Evolutionary conservation across 768 basidiomycete genomes (phyloP).

Genomic region (Cubamyces sp.): DNA sequence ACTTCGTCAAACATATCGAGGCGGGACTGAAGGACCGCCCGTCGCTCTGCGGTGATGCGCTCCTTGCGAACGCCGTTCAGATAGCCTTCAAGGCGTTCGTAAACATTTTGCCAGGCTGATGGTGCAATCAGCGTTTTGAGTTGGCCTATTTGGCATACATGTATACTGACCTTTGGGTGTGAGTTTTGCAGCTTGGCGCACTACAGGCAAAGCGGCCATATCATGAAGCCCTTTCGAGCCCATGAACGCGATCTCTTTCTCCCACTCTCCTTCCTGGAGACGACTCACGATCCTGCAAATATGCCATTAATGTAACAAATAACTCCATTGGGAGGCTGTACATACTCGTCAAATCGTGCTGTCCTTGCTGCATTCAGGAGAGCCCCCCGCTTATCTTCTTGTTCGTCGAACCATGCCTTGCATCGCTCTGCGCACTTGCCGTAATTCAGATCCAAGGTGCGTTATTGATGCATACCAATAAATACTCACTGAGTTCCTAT

Average conservation of each 20-base stretch:
- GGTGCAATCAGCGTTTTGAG: background rate
- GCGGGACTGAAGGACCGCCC: background rate
- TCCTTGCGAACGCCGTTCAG: background rate
- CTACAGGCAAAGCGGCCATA: background rate
- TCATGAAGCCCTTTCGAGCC: background rate
- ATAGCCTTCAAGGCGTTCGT: background rate
- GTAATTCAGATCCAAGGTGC: too few relatives aligned
- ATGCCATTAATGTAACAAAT: background rate
- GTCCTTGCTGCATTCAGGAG: background rate
- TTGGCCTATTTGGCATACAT: too few relatives aligned
- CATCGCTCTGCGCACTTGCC: background rate
- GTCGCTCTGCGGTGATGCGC: background rate
- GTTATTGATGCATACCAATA: background rate
- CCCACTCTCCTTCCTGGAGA: background rate
- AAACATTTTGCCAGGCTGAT: conserved; percentile 3
- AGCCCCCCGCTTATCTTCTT: background rate
- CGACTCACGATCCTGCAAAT: background rate
- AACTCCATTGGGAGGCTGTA: background rate
- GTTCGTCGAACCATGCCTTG: background rate
- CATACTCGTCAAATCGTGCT: background rate
- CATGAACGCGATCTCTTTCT: conserved; percentile 4
- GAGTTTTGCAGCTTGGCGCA: conserved; percentile 1
- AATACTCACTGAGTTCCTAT: too few relatives aligned
- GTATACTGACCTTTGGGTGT: background rate
- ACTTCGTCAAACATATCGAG: background rate